phyloP scores from a whole-genome alignment of 495 filamentous ascomycete species.

The Aspergillus coremiiformis region DNA sequence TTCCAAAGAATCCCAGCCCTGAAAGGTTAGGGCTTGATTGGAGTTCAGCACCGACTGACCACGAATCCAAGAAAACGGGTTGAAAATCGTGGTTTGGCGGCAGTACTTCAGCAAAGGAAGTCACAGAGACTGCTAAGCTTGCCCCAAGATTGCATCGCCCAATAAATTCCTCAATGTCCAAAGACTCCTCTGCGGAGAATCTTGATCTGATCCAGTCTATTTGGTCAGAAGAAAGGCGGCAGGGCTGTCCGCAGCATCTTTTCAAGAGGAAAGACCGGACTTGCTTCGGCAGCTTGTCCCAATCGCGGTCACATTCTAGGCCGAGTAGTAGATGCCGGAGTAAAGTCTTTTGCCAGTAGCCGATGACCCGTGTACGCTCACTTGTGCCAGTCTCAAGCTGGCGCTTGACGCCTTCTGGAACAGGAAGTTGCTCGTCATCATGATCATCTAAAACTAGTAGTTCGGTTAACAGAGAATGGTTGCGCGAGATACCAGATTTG shows the following conservation, averaged over 20 bases:
- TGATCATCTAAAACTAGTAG: conserved; percentile 33
- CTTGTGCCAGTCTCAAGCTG: conserved; percentile 12
- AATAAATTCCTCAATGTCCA: conserved; percentile 29
- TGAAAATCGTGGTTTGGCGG: conserved; percentile 22
- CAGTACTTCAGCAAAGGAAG: conserved; percentile 30
- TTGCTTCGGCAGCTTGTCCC: conserved; percentile 34
- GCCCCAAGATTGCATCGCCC: conserved; percentile 37
- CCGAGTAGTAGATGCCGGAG: conserved; percentile 37
- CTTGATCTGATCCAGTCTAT: conserved; percentile 30
- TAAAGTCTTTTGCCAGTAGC: conserved; percentile 35
- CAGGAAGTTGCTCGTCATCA: conserved; percentile 12
- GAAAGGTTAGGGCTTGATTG: conserved; percentile 14
- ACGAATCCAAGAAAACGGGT: conserved; percentile 22
- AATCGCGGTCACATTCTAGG: conserved; percentile 34
- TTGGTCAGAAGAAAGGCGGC: conserved; percentile 20
- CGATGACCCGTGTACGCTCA: conserved; percentile 29
- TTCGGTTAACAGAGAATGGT: conserved; percentile 42
- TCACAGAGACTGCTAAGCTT: conserved; percentile 27
- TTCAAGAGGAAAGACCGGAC: conserved; percentile 28
- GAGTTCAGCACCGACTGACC: conserved; percentile 24
- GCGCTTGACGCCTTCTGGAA: conserved; percentile 15
- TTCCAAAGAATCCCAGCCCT: conserved; percentile 23
- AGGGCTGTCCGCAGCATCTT: conserved; percentile 31
- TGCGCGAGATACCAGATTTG: conserved; percentile 41
- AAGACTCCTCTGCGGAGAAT: conserved; percentile 31